Evolutionary conservation across 257 asterid species (phyloP).

Genomic region (Solanum bukasovii): DNA sequence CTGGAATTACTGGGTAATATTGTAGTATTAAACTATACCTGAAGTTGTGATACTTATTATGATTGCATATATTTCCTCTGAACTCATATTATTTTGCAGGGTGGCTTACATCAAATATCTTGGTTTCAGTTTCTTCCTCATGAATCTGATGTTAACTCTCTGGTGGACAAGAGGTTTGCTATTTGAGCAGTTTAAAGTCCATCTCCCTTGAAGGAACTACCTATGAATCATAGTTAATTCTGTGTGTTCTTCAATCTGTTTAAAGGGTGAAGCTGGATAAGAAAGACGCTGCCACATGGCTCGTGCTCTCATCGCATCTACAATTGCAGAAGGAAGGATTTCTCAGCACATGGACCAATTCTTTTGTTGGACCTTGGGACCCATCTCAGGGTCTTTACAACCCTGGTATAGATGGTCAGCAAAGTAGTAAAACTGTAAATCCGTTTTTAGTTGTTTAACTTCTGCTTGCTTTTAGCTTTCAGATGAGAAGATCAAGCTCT

Average conservation of each 20-base stretch:
- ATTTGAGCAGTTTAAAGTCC: not conserved
- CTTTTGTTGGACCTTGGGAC: constrained; percentile 99
- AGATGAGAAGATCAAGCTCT: constrained; percentile 98
- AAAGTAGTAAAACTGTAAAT: not conserved
- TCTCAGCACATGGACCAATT: constrained; percentile 95
- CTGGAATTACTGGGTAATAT: not conserved
- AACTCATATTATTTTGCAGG: constrained; percentile 32
- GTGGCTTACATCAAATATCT: constrained; percentile 91
- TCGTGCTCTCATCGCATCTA: constrained; percentile 75
- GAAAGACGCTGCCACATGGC: constrained; percentile 63
- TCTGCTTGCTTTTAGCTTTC: constrained; percentile 16
- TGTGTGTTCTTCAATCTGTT: constrained; percentile 2
- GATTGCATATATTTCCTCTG: not conserved
- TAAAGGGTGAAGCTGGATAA: constrained; percentile 56
- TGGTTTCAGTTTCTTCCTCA: constrained; percentile 98
- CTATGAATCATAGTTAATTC: not conserved
- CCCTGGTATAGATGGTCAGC: constrained; percentile 62
- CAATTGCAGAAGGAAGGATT: constrained; percentile 91
- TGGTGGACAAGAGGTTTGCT: constrained; percentile 73
- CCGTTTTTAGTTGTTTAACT: constrained; percentile 15
- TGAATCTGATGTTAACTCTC: constrained; percentile 52
- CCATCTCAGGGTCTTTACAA: constrained; percentile 97
- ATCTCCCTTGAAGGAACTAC: not conserved
- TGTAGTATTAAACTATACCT: not conserved
- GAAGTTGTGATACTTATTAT: not conserved